Base-by-base conservation (phyloP, 345 rosid species). In the Rhodomyrtus tomentosa region DNA sequence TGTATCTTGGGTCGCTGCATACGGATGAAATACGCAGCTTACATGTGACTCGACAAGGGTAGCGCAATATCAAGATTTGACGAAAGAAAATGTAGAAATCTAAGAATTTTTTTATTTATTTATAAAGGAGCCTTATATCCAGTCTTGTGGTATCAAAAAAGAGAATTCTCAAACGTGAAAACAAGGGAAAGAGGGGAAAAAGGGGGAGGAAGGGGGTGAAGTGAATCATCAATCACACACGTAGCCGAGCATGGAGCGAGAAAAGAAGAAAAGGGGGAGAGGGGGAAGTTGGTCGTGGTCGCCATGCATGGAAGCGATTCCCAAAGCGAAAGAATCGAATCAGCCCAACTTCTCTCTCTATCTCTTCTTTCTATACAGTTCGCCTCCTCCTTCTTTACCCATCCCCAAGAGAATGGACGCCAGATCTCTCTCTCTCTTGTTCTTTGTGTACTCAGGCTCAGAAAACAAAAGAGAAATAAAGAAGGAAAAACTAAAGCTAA, bases 271-370 rank as follows among this genome's bases (percentile, higher is more conserved):
- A n/a, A n/a, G n/a, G n/a, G 79, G 45, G 24, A 36, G 79, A 68
- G 74, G 18, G 79, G 25, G 79, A 68, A 36, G 79, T 68, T 68
- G 79, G 79, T 68, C 79, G 79, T 68, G 45, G 79, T 68, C 79
- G 79, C 81, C 84, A 88, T 92, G 93, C 92, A 90, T 92, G 92
- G 93, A 88, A 82, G 91, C 83, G 91, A 82, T 86, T 88, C 87
- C 91, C 94, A 50, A 91, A n/a, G 51, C 53, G 49, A 83, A 85
- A 85, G 92, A 90, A 89, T 90, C 89, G 89, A 90, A 90, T 92
- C 90, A 86, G 85, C 89, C 86, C 91, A 86, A 83, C 83, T 86
- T 81, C 40, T 85, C 84, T 83, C 68, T 82, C 84, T 84, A 48
- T 76, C 48, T 58, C 74, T 36, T 21, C 45, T 68, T 36, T 68